Evolutionary conservation across 371 early-diverging fungal genomes (phyloP).

Genomic region (Circinella umbellata): DNA sequence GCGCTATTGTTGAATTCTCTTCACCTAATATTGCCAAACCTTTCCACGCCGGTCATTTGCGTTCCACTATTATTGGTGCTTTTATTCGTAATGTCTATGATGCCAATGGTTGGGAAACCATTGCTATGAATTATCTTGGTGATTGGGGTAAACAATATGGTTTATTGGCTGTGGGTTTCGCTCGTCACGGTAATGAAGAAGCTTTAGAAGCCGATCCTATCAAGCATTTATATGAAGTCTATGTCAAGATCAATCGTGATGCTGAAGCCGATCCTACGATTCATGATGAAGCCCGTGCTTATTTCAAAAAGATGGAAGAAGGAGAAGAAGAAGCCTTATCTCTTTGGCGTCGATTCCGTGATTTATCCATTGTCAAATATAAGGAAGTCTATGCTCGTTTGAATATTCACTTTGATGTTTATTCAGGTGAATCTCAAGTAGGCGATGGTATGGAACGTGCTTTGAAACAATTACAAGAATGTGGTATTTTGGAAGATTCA

Average conservation of each 20-base stretch:
- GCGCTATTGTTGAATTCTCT: conserved; percentile 91
- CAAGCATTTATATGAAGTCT: conserved; percentile 94
- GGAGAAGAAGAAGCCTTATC: conserved; percentile 87
- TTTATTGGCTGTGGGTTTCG: conserved; percentile 93
- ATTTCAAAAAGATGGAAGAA: conserved; percentile 98
- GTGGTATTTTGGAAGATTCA: conserved; percentile 75
- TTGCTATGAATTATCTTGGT: conserved; percentile 98
- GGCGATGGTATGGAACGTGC: conserved; percentile 80
- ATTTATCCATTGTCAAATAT: conserved; percentile 95
- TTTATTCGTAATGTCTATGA: conserved; percentile 85
- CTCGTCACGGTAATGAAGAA: conserved; percentile 82
- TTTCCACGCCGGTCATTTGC: conserved; percentile 99
- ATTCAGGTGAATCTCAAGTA: conserved; percentile 98
- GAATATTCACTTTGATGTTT: conserved; percentile 96
- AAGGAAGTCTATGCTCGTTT: conserved; percentile 92
- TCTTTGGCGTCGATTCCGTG: conserved; percentile 94
- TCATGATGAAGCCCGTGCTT: conserved; percentile 92
- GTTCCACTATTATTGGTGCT: conserved; percentile 97
- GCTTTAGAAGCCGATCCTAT: conserved; percentile 86
- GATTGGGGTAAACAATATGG: conserved; percentile 99
- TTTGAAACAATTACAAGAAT: conserved; percentile 72
- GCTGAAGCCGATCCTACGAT: conserved; percentile 75
- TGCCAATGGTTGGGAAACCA: conserved; percentile 88
- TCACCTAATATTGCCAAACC: conserved; percentile 99
- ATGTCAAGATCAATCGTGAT: conserved; percentile 89